Evolutionary conservation across 331 rosid genomes (phyloP).

Genomic region (Quercus phellos): DNA sequence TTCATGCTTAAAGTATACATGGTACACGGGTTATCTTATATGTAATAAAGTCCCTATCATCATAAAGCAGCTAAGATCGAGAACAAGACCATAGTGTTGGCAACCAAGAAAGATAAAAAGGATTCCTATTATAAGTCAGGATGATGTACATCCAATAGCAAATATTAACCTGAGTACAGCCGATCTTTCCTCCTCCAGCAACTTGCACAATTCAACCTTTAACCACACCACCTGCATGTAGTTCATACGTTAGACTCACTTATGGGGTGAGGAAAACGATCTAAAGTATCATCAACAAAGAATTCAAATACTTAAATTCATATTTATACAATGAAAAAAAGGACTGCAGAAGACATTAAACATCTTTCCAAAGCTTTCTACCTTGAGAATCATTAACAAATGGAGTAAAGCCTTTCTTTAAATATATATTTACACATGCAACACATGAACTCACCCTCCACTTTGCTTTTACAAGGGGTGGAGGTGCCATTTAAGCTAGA

Average conservation of each 20-base stretch:
- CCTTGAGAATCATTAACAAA: not conserved
- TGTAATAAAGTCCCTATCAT: not conserved
- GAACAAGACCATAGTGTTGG: not conserved
- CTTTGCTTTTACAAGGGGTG: no score
- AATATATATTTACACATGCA: no score
- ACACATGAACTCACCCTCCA: no score
- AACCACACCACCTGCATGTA: constrained; percentile 77
- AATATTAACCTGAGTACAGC: constrained; percentile 67
- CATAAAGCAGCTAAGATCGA: not conserved
- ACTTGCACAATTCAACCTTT: constrained; percentile 80
- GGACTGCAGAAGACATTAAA: not conserved
- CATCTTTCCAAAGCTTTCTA: not conserved
- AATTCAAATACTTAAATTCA: not conserved
- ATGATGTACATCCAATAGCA: constrained; percentile 2
- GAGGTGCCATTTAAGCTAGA: no score
- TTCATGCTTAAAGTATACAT: not conserved
- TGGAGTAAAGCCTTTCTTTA: not conserved
- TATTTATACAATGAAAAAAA: not conserved
- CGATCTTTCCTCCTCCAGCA: constrained; percentile 90
- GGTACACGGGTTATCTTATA: not conserved
- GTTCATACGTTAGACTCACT: constrained; percentile 8
- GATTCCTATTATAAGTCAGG: not conserved
- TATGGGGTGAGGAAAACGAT: not conserved
- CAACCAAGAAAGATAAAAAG: not conserved
- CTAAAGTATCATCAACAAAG: not conserved